These are phyloP conservation scores for Coemansia sp. DNA, from an alignment of 192 early-diverging fungal genomes.

Conservation along the genomic window DNA sequence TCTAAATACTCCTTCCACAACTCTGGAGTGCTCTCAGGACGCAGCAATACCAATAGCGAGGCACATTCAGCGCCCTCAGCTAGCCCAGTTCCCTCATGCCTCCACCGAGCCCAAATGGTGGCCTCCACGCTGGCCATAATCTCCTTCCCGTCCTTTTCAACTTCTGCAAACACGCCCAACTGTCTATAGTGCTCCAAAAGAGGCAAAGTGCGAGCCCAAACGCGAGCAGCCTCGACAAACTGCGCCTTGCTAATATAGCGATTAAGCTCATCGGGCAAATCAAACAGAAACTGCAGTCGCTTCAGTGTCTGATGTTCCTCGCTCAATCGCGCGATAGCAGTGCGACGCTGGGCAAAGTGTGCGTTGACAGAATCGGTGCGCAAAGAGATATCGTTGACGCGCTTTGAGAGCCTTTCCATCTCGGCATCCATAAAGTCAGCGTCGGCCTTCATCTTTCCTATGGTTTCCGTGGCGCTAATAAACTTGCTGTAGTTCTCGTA, in stretches of 20 bases:
- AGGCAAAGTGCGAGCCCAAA: constrained; percentile 67
- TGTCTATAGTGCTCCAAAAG: constrained; percentile 76
- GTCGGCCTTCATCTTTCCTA: constrained; percentile 80
- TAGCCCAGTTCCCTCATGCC: constrained; percentile 16
- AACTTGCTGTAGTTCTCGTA: constrained; percentile 99
- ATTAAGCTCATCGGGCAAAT: constrained; percentile 73
- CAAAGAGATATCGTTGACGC: constrained; percentile 64
- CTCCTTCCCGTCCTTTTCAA: constrained; percentile 74
- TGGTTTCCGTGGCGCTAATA: constrained; percentile 91
- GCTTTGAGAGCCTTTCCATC: constrained; percentile 70
- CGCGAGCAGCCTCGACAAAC: constrained; percentile 73
- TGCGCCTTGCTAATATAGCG: constrained; percentile 57
- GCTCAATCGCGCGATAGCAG: constrained; percentile 70
- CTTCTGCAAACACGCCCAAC: constrained; percentile 72
- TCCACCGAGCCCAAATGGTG: constrained; percentile 56
- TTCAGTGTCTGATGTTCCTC: constrained; percentile 70
- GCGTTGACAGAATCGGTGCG: constrained; percentile 55
- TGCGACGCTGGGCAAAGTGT: constrained; percentile 63
- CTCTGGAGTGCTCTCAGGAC: constrained; percentile 16
- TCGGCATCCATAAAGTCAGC: constrained; percentile 84
- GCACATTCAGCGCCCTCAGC: constrained; percentile 41
- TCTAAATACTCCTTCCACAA: constrained; percentile 46
- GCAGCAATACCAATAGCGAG: constrained; percentile 40
- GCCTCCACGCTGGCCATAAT: constrained; percentile 72
- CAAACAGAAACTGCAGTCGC: constrained; percentile 86